Base-by-base conservation (phyloP, 2,329 filamentous ascomycete genomes). In the Fusarium sp. region DNA sequence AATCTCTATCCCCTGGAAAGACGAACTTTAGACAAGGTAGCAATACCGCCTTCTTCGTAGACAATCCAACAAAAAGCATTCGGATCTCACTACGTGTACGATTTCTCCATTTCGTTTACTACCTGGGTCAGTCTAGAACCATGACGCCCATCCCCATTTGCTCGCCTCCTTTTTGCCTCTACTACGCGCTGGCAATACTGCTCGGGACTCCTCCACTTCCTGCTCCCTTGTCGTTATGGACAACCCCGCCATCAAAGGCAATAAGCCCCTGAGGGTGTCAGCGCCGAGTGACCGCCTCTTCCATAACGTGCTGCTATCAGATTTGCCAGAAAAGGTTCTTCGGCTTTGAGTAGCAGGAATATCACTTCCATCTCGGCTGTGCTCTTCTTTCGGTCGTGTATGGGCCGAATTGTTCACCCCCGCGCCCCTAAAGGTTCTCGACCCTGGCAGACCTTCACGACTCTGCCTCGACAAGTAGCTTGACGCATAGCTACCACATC, bases 1-100 rank as follows among this genome's bases (percentile, higher is more conserved):
- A 60, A 75, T 81, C 48, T 85, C 84, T 44, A 85, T 85, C 68
- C 84, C 84, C 4, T 85, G 84, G 84, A 83, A 81, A 73, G 81
- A 85, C 63, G 84, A 85, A 76, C 74, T 85, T 66, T 76, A 80
- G 55, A 80, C 79, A 70, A 61, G n/a, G n/a, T 57, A 68, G 61
- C 48, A 22, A 13, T 72, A 63, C 39, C 41, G 47, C 63, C 47
- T 66, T 56, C 56, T 62, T 36, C 59, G 42, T 64, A 78, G 65
- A 69, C 47, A 73, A 66, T 56, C 66, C 68, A 72, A 76, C 66
- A 66, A 62, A 66, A 69, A 69, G 30, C 56, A 65, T 69, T 56
- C 61, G 41, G 61, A 55, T 60, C 47, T 62, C 53, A 66, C 32
- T 51, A 56, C 28, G 41, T 70, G 35, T 64, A 60, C 58, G 32